Base-by-base conservation (phyloP, 805 yeast genomes). In the Ogataea allantospora region DNA sequence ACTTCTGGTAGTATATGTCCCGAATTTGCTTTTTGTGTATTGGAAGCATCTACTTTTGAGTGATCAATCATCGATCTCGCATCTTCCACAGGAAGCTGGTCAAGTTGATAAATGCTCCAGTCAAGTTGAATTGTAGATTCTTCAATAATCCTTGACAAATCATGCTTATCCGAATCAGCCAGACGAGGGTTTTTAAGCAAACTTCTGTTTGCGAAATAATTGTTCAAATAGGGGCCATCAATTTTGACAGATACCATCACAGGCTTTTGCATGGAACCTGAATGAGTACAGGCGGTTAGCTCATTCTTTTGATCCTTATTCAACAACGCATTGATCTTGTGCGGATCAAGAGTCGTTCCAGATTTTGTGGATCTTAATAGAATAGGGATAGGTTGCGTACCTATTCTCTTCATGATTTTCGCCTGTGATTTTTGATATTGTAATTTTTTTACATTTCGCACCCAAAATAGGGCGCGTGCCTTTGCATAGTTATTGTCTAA, bases 51-150 rank as follows among this genome's bases (percentile, higher is more conserved):
- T n/a, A n/a, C n/a, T n/a, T n/a, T n/a, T n/a, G n/a, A n/a, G n/a
- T n/a, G n/a, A n/a, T n/a, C n/a, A n/a, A n/a, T n/a, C n/a, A n/a
- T n/a, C n/a, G n/a, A n/a, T n/a, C n/a, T n/a, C n/a, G n/a, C n/a
- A n/a, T n/a, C n/a, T n/a, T 77, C 71, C 23, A 78, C 82, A 0
- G 88, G 91, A 4, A 83, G 76, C 14, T 77, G 73, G 9, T 61
- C 47, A 43, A 73, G 80, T 5, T 63, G 56, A 6, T 68, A 71
- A 14, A 74, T 65, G 11, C 82, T 71, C 88, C 88, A 82, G 47
- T 80, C 85, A 27, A 76, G 64, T 15, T 58, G 55, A 2, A 75
- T 66, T 13, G 62, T 62, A 1, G 80, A 63, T 2, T 55, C 54
- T 41, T 73, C 70, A 53, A 81, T 77, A 45, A 73, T 67, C n/a